Evolutionary conservation across 139 green algal genomes (phyloP), one percentile per base, ranked within the genome.

Genomic region (Auxenochlorella pyrenoidosa): DNA sequence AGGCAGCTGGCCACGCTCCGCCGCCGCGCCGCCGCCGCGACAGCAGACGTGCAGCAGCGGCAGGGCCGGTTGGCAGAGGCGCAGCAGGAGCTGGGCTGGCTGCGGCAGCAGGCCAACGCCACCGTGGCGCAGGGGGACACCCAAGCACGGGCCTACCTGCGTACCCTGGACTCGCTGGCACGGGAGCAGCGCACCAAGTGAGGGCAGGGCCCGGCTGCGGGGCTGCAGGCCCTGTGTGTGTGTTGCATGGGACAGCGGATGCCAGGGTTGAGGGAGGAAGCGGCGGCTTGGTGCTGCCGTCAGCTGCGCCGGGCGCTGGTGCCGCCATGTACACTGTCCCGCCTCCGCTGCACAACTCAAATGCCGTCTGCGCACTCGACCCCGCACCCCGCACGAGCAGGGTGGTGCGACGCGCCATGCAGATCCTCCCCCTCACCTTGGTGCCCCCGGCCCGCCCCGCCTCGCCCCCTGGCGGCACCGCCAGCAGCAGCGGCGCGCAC

Each of bases 371-470:
- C 15, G 12, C 70, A 30, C 19, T 34, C 18, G 70, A 34, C 36
- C n/a, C 8, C 30, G 41, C 8, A 4, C 43, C 43, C 44, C 1
- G n/a, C 28, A 0, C 10, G 8, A 28, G 36, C 83, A 88, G 84
- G 38, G 73, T 89, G 68, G 65, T 94, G 58, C 66, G 79, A 30
- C 75, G 86, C 44, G 87, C 92, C 34, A 88, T 91, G 73, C 88
- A 93, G 40, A 90, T 93, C 38, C 75, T 94, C 66, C 91, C 92
- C n/a, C 79, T 95, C 63, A 82, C 72, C 0, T 54, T 88, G 40
- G 43, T 83, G 58, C 54, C 73, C 0, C 40, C 73, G 4, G 30
- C 41, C 21, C 71, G 38, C 1, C 70, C 70, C 47, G 85, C 21
- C 73, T 92, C 54, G 78, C 83, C 22, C 73, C 72, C 41, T 6